Percentiles rank a stretch among this genome's conserved stretches.
Evolutionary conservation across 1,284 basidiomycete species (phyloP).

Genomic region (Cryptococcus sp.): DNA sequence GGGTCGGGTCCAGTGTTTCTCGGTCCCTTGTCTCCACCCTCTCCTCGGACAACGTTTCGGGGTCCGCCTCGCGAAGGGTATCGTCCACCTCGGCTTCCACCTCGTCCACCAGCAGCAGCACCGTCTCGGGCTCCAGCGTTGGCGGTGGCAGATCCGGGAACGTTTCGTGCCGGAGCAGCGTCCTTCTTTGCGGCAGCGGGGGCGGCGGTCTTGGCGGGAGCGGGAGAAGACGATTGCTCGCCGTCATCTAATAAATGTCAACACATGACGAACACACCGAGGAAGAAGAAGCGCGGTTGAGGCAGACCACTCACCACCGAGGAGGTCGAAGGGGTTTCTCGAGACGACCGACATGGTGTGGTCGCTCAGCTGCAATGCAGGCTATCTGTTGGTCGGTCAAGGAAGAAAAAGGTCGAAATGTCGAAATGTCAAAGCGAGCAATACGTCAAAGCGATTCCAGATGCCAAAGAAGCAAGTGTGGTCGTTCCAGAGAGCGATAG

Average conservation of each 20-base stretch:
- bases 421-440: too few species aligned
- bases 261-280: neutral
- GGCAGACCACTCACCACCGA: conserved; percentile 47
- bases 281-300: neutral
- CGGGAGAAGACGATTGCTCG: conserved; percentile 34
- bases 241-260: conserved; percentile 26
- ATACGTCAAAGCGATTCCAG: too few species aligned
- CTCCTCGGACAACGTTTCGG: conserved; percentile 29
- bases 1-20: conserved; percentile 23
- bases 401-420: too few species aligned
- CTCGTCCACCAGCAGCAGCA: conserved; percentile 12
- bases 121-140: neutral
- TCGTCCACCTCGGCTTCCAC: conserved; percentile 12
- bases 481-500: too few species aligned
- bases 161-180: conserved; percentile 23
- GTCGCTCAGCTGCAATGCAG: conserved; percentile 13
- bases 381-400: neutral
- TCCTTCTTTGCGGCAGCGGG: conserved; percentile 19
- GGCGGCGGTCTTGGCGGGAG: conserved; percentile 13
- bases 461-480: too few species aligned
- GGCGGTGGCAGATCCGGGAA: conserved; percentile 27
- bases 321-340: conserved; percentile 48
- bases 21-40: conserved; percentile 16
- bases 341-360: conserved; percentile 46
- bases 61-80: conserved; percentile 40